Evolutionary conservation across 768 basidiomycete species (phyloP).

Genomic region (Pleurotus giganteus): DNA sequence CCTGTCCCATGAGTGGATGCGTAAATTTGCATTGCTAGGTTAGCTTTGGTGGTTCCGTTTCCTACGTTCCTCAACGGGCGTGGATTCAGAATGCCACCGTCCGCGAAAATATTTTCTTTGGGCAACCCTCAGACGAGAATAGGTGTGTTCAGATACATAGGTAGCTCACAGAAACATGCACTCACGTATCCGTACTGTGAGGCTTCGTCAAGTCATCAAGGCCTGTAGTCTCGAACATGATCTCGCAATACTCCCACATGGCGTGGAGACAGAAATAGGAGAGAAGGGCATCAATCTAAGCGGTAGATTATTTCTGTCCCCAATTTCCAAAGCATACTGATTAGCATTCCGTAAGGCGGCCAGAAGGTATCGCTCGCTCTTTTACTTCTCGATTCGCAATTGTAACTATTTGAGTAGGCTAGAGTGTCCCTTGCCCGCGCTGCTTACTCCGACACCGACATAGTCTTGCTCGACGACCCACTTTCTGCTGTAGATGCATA

Average conservation of each 20-base stretch:
- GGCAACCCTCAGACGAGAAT: slow-evolving; percentile 58
- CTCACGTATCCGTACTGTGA: slow-evolving; percentile 15
- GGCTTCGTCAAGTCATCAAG: slow-evolving; percentile 54
- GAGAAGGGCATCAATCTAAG: slow-evolving; percentile 76
- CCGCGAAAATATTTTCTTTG: slow-evolving; percentile 75
- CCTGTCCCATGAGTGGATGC: not conserved
- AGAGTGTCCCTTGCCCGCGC: slow-evolving; percentile 77
- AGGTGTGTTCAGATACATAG: slow-evolving; percentile 32
- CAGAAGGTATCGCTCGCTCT: slow-evolving; percentile 25
- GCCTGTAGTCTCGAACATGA: slow-evolving; percentile 74
- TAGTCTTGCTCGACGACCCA: slow-evolving; percentile 81
- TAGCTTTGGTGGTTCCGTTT: slow-evolving; percentile 50
- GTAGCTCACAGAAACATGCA: too few species aligned
- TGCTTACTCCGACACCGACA: slow-evolving; percentile 68
- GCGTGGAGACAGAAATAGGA: slow-evolving; percentile 69
- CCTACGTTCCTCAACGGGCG: slow-evolving; percentile 58
- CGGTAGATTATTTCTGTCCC: slow-evolving; percentile 31
- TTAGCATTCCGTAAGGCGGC: slow-evolving; percentile 23
- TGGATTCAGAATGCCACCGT: slow-evolving; percentile 73
- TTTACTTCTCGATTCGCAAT: not conserved
- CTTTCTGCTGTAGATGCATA: slow-evolving; percentile 78
- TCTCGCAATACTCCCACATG: slow-evolving; percentile 66
- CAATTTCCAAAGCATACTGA: not conserved
- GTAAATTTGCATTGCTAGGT: slow-evolving; percentile 27
- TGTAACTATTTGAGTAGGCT: slow-evolving; percentile 36